Evolutionary conservation across 768 basidiomycete genomes (phyloP), one percentile per base, ranked within the genome.

Genomic region (Hypholoma sublateritium): DNA sequence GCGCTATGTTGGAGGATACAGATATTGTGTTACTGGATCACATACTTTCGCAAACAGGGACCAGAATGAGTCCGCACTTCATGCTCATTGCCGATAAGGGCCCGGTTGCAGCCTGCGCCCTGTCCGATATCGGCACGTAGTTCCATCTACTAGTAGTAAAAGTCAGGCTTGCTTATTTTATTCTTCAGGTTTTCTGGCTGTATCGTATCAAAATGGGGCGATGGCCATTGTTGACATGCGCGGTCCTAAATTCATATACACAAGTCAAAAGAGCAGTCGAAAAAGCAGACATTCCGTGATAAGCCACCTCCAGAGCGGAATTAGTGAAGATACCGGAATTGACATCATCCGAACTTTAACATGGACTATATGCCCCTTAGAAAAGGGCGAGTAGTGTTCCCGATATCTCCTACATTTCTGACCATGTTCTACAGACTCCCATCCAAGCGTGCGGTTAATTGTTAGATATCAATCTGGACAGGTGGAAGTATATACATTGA

Each of bases 141-240:
- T 19, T 59, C 19, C 11, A 36, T 41, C 17, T 17, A 9, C 8
- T 41, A 5, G 11, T 41, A 13, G n/a, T n/a, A 41, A 41, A 16
- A 17, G 5, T 41, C 14, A 13, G 5, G 12, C 16, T 41, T 13
- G 7, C 1, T 34, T 43, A 42, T 17, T 44, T 35, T n/a, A 50
- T 50, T 50, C 21, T 32, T 11, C 58, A 93, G 92, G 91, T 4
- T 93, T 95, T 69, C 69, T 93, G 43, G 91, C 93, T 1, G 77
- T 86, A 2, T 84, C 87, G 3, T 92, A 88, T 67, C 66, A 70
- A 5, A 80, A 82, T 47, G 85, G 84, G 1, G 74, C 80, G 1
- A 55, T 95, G 19, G 71, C 80, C 34, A 72, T 94, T 32, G 67
- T 94, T 16, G 89, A 95, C 65, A 77, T 93, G 79, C 80, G 91